Base-by-base conservation (phyloP, 2,329 filamentous ascomycete species). In the Chaetomiaceae sp. region DNA sequence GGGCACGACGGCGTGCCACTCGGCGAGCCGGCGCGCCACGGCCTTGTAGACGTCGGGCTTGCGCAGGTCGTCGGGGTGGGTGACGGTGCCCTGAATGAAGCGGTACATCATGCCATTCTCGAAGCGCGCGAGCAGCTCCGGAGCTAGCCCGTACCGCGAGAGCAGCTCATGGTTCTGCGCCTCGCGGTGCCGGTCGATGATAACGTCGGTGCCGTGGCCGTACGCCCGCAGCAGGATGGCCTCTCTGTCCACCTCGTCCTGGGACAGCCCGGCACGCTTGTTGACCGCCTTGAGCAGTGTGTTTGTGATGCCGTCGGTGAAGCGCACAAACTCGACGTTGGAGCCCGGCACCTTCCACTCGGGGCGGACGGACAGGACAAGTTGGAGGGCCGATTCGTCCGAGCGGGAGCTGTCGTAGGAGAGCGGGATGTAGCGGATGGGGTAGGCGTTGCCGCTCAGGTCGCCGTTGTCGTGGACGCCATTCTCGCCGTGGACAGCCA, bases 281-380 rank as follows among this genome's bases (percentile, higher is more conserved):
- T 88, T 87, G 61, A 86, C 69, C n/a, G 83, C 82, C 65, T 90
- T 90, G 53, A 89, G 74, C 39, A 91, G 72, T 40, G 90, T 97
- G 69, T 98, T 98, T 56, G 93, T 98, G 69, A 97, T 98, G 62
- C 93, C 93, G 61, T 98, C 93, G 32, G 89, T 98, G 72, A 97
- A 98, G 54, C 86, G 84, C 56, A 88, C 76, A 62, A 97, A 88
- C 60, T 93, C 83, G 58, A 98, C 76, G 35, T 83, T 78, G 47
- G 86, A 85, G 54, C 83, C 80, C 29, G 78, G 72, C 38, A 77
- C 75, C 5, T 34, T 36, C 93, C 93, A 98, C 58, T 94, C 81
- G 10, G 90, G 90, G 49, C 84, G 79, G 51, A 96, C 74, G 22
- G 86, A 78, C 57, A 88, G 73, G 59, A 96, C 83, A 53, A 98